Conservation (phyloP, 2,329 filamentous ascomycete species). For the Penicillium sp. region DNA sequence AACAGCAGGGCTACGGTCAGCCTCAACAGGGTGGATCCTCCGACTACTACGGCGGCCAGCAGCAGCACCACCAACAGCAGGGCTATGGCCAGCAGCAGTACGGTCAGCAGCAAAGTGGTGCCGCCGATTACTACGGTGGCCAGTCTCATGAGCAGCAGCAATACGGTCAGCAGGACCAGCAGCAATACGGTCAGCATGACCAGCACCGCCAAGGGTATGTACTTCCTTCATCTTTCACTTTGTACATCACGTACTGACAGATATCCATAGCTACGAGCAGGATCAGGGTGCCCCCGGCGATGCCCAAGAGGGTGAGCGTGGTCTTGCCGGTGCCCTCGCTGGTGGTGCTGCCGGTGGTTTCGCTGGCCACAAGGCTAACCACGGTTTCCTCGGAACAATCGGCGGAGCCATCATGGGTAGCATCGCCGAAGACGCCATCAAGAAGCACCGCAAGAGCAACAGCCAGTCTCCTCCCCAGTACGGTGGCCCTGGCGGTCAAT, state of each 20-base stretch:
- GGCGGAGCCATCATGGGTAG: constrained; percentile 50
- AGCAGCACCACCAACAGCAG: constrained; percentile 13
- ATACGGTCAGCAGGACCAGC: no score
- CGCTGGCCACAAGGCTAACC: constrained; percentile 48
- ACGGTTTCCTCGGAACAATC: constrained; percentile 50
- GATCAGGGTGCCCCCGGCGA: constrained; percentile 35
- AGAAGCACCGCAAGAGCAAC: constrained; percentile 42
- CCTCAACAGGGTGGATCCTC: constrained; percentile 17
- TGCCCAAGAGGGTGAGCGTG: constrained; percentile 47
- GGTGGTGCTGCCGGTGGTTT: constrained; percentile 49
- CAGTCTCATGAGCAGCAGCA: constrained; percentile 20
- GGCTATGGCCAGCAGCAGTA: constrained; percentile 12
- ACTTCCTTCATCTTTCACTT: constrained; percentile 1
- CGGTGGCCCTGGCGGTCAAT: background rate
- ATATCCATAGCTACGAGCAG: constrained; percentile 26
- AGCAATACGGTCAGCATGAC: constrained; percentile 29
- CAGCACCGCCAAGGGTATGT: constrained; percentile 32
- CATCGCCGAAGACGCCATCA: constrained; percentile 46
- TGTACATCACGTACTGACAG: constrained; percentile 12
- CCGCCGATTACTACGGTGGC: constrained; percentile 29
- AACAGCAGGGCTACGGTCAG: constrained; percentile 27
- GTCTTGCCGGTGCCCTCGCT: constrained; percentile 48
- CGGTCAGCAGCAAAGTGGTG: constrained; percentile 19
- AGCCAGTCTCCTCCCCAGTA: constrained; percentile 31
- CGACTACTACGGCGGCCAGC: constrained; percentile 20